phyloP scores from a whole-genome alignment of 2,329 filamentous ascomycete species.

The Botryosphaeria dothidea region DNA sequence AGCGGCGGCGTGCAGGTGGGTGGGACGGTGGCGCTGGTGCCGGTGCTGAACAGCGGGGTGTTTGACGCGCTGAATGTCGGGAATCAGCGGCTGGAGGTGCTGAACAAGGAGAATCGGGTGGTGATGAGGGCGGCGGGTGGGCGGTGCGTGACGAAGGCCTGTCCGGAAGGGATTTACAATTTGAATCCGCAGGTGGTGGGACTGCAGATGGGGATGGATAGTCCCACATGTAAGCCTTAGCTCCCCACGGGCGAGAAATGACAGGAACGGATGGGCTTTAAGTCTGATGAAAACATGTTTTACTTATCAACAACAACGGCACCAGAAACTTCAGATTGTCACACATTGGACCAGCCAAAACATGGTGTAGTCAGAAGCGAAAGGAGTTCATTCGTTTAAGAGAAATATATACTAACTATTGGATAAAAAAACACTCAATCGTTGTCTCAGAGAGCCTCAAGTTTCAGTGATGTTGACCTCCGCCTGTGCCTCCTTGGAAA shows the following conservation, averaged over 20 bases:
- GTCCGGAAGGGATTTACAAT: not conserved
- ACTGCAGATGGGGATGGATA: not conserved
- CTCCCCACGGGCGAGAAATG: too few relatives aligned
- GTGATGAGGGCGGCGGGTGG: not conserved
- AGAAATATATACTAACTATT: not conserved
- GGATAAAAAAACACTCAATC: not conserved
- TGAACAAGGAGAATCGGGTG: not conserved
- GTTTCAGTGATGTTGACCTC: not conserved
- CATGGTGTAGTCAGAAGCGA: not conserved
- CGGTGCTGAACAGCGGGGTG: not conserved
- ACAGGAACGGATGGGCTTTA: too few relatives aligned
- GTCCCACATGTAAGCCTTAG: not conserved
- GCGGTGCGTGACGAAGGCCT: not conserved
- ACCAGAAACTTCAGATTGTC: too few relatives aligned
- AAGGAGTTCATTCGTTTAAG: not conserved
- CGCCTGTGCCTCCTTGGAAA: constrained; percentile 24
- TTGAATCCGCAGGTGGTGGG: not conserved
- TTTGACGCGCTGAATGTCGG: not conserved
- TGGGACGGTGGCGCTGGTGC: not conserved
- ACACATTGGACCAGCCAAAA: too few relatives aligned
- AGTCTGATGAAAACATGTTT: too few relatives aligned
- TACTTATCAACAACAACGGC: too few relatives aligned
- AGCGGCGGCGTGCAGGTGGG: not conserved
- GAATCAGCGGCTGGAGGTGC: not conserved
- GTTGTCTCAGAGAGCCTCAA: not conserved